phyloP scores from a whole-genome alignment of 208 protist genomes.

The Trypanosoma cruzi region DNA sequence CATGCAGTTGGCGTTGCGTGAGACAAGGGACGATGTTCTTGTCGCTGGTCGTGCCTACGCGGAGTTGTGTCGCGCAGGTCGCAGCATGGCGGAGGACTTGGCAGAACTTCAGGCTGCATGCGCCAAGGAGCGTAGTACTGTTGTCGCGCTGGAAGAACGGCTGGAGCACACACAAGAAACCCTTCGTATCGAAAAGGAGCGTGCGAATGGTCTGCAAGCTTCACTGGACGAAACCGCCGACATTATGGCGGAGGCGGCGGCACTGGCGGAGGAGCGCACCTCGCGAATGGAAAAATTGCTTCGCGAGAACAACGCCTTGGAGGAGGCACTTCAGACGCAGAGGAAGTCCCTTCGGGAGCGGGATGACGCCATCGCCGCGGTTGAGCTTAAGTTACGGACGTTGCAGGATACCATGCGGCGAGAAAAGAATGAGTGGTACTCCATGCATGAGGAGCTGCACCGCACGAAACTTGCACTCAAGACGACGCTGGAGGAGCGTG shows the following conservation, averaged over 20 bases:
- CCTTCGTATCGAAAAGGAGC: background rate
- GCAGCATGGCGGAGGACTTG: background rate
- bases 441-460: slow-evolving; percentile 10
- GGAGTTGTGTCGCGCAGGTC: slow-evolving; percentile 5
- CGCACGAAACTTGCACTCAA: background rate
- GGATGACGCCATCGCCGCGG: background rate
- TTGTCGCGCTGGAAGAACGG: background rate
- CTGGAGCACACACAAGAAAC: background rate
- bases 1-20: slow-evolving; percentile 8
- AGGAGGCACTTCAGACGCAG: slow-evolving; percentile 11
- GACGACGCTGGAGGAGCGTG: slow-evolving; percentile 6
- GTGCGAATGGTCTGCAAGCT: slow-evolving; percentile 1
- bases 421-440: slow-evolving; percentile 1
- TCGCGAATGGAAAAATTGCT: slow-evolving; percentile 20
- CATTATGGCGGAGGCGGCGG: slow-evolving; percentile 24
- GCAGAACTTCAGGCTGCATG: background rate
- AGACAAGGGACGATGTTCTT: slow-evolving; percentile 10
- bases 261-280: slow-evolving; percentile 15
- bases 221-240: slow-evolving; percentile 9
- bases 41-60: slow-evolving; percentile 24
- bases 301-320: slow-evolving; percentile 6
- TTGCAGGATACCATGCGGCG: slow-evolving; percentile 8
- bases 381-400: background rate
- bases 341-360: slow-evolving; percentile 1
- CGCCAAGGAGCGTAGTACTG: background rate